Conservation (phyloP, 2,329 filamentous ascomycete species). For the Sclerotinia trifoliorum region DNA sequence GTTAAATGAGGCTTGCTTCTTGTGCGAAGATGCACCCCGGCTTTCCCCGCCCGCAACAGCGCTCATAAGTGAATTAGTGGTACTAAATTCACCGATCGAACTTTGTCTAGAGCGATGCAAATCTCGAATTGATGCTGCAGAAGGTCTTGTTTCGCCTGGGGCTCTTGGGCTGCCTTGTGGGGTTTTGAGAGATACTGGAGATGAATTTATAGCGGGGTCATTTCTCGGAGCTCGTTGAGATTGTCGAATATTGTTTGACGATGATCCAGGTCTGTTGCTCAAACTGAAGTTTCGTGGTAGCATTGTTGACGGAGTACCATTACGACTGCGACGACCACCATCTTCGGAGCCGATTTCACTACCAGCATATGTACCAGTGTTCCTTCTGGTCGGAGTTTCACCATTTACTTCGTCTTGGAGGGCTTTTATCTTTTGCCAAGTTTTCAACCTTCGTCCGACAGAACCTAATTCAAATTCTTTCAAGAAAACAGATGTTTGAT, state of each 20-base stretch:
- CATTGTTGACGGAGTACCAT: constrained; percentile 33
- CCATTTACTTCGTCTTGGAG: constrained; percentile 83
- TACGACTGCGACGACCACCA: constrained; percentile 47
- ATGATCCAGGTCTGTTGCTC: constrained; percentile 34
- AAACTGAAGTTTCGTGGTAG: constrained; percentile 37
- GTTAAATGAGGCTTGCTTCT: constrained; percentile 68
- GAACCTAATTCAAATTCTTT: constrained; percentile 93
- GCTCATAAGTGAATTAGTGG: constrained; percentile 44
- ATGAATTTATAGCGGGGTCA: constrained; percentile 46
- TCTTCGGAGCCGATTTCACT: constrained; percentile 60
- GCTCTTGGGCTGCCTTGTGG: constrained; percentile 42
- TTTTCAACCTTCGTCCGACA: constrained; percentile 84
- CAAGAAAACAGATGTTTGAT: constrained; percentile 91
- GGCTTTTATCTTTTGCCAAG: constrained; percentile 93
- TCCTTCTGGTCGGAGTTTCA: constrained; percentile 48
- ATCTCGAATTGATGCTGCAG: constrained; percentile 77
- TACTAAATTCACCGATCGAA: constrained; percentile 52
- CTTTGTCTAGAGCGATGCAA: constrained; percentile 82
- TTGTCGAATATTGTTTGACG: constrained; percentile 32
- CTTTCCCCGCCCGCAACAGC: constrained; percentile 40
- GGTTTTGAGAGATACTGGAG: constrained; percentile 44
- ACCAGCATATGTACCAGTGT: constrained; percentile 53
- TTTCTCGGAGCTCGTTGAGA: constrained; percentile 34
- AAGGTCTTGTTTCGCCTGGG: constrained; percentile 57
- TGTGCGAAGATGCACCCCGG: constrained; percentile 45